A percentile compares a stretch with the other conserved stretches of the same genome.
phyloP scores from a whole-genome alignment of 2,329 filamentous ascomycete species.

The Talaromyces sp. region DNA sequence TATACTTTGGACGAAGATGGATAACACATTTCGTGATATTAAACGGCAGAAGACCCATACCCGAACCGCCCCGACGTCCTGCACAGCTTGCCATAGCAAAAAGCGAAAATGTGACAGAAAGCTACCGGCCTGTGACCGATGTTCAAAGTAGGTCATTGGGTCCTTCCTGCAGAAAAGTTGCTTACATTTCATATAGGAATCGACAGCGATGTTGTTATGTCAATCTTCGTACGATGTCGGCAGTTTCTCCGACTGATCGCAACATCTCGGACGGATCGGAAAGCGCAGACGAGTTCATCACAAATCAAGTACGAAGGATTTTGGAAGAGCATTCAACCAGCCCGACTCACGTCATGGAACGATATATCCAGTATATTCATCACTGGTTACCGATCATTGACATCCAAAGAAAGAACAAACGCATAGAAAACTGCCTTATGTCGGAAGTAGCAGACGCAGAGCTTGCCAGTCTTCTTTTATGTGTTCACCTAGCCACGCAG shows the following conservation, averaged over 20 bases:
- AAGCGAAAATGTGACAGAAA: constrained; percentile 16
- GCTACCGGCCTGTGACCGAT: constrained; percentile 7
- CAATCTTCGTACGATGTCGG: not conserved
- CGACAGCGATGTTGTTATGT: constrained; percentile 1
- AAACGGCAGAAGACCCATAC: not conserved
- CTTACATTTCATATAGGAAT: not conserved
- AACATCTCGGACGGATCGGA: not conserved
- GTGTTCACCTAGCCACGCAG: constrained; percentile 8
- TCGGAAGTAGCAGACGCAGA: not conserved
- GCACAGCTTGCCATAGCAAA: constrained; percentile 8
- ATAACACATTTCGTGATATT: not conserved
- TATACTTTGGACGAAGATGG: not conserved
- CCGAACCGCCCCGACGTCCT: not conserved
- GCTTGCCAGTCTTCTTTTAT: constrained; percentile 5
- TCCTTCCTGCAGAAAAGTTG: too few relatives aligned
- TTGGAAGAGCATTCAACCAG: not conserved
- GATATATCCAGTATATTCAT: not conserved
- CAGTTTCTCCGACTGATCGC: not conserved
- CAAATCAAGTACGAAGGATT: not conserved
- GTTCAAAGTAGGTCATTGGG: not conserved
- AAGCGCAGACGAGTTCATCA: not conserved
- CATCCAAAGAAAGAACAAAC: not conserved
- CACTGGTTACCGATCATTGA: constrained; percentile 11
- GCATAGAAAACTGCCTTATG: not conserved
- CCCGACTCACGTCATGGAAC: not conserved